Evolutionary conservation across 2,329 filamentous ascomycete species (phyloP).

Genomic region (Botrytis cinerea): DNA sequence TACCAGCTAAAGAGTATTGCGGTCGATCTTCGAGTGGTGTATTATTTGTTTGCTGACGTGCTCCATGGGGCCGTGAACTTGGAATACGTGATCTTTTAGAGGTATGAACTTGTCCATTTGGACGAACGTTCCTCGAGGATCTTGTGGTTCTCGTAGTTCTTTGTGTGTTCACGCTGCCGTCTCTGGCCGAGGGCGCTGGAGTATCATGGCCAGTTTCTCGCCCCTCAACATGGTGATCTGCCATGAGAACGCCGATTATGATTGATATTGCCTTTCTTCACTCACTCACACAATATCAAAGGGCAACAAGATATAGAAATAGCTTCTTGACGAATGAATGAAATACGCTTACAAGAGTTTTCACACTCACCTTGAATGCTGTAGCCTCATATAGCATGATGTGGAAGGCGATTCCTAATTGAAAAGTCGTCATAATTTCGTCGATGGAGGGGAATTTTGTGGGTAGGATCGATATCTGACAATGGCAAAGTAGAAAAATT

Average conservation of each 20-base stretch:
- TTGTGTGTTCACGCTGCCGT: constrained; percentile 15
- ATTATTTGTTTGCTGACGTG: constrained; percentile 8
- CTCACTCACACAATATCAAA: neutral
- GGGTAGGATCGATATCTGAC: constrained; percentile 4
- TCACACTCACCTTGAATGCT: neutral
- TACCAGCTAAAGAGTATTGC: constrained; percentile 20
- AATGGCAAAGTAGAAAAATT: neutral
- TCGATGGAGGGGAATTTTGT: neutral
- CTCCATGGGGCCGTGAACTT: constrained; percentile 7
- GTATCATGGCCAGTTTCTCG: neutral
- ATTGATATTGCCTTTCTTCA: neutral
- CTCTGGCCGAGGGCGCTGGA: neutral
- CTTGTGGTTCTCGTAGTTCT: neutral
- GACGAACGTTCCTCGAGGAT: neutral
- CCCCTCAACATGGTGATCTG: constrained; percentile 3
- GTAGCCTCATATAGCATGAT: neutral
- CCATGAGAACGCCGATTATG: constrained; percentile 1
- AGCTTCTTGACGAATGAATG: neutral
- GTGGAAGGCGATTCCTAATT: neutral
- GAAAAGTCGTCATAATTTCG: constrained; percentile 2
- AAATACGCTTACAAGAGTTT: neutral
- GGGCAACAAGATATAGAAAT: neutral
- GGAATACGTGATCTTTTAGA: constrained; percentile 11
- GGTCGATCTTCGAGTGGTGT: neutral
- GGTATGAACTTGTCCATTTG: neutral